Base-by-base conservation (phyloP, 2,329 filamentous ascomycete genomes). In the Fusarium musae region DNA sequence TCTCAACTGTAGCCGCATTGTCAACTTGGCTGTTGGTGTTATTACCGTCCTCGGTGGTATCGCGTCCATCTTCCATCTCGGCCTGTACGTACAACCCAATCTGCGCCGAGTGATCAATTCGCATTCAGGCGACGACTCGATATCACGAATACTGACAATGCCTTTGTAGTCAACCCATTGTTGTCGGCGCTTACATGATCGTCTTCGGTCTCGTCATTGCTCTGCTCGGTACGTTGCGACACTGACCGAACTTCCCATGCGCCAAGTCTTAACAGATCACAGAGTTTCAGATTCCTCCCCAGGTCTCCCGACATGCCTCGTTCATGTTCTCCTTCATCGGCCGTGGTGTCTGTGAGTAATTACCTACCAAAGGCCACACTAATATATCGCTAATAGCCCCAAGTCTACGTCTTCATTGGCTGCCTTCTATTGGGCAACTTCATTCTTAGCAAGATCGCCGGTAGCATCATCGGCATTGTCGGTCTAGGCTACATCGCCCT, bases 281-380 rank as follows among this genome's bases (percentile, higher is more conserved):
- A 88, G 96, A 99, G 84, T 97, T 98, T 86, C 93, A 97, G 84
- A 96, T 98, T 78, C 96, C 96, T 57, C 94, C 95, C 67, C 95
- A 97, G 82, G 88, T 97, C 61, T 93, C 95, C 66, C 92, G 94
- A 85, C 97, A 98, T 86, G 96, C 95, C 61, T 97, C 94, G 16
- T 99, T 99, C 87, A 92, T 98, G 84, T 98, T 98, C 87, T 97
- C 94, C 65, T 98, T 99, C 88, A 85, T 98, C 77, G 96, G 96
- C 70, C 95, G 96, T 81, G 96, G 96, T 84, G 88, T 94, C 82
- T 98, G 95, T 97, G 90, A 85, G 94, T 91, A 21, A 26, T 5
- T 42, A 11, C 19, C 40, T 23, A 13, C 5, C 0, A 15, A 32
- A 52, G 6, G 6, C 11, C 1, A 15, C 5, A 23, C 30, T 3